Evolutionary conservation across 495 filamentous ascomycete species (phyloP).

Genomic region (Jackrogersella minutella): DNA sequence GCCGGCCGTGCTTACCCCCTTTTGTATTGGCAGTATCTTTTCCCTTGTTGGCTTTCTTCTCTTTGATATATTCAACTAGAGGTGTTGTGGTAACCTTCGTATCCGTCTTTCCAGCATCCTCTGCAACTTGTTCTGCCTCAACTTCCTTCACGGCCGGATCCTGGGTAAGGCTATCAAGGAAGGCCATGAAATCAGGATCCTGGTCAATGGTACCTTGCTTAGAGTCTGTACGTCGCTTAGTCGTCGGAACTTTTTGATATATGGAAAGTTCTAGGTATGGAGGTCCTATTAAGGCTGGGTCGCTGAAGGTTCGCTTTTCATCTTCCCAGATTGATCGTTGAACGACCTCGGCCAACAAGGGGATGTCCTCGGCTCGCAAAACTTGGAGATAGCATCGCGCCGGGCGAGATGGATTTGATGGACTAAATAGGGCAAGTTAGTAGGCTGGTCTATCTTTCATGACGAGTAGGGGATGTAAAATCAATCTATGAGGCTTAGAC

Average conservation of each 20-base stretch:
- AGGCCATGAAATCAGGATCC: conserved; percentile 92
- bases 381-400: conserved; percentile 82
- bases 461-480: neutral
- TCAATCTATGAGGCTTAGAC: conserved; percentile 26
- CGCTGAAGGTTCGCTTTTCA: conserved; percentile 72
- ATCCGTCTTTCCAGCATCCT: conserved; percentile 63
- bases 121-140: conserved; percentile 58
- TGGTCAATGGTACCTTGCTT: conserved; percentile 95
- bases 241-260: conserved; percentile 77
- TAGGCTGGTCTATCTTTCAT: neutral
- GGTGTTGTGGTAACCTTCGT: conserved; percentile 82
- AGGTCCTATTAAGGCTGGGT: conserved; percentile 72
- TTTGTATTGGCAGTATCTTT: conserved; percentile 67
- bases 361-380: conserved; percentile 64
- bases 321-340: conserved; percentile 73
- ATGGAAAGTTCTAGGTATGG: conserved; percentile 82
- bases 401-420: conserved; percentile 78
- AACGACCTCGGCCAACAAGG: conserved; percentile 70
- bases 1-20: conserved; percentile 57
- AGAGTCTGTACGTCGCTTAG: conserved; percentile 76
- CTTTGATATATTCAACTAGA: conserved; percentile 85
- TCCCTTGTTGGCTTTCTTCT: conserved; percentile 87
- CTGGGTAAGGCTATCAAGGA: conserved; percentile 85
- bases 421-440: conserved; percentile 56
- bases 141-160: conserved; percentile 63